Percentiles rank a stretch among this genome's conserved stretches.
phyloP scores from a whole-genome alignment of 306 rosid species.

The Pueraria montana region DNA sequence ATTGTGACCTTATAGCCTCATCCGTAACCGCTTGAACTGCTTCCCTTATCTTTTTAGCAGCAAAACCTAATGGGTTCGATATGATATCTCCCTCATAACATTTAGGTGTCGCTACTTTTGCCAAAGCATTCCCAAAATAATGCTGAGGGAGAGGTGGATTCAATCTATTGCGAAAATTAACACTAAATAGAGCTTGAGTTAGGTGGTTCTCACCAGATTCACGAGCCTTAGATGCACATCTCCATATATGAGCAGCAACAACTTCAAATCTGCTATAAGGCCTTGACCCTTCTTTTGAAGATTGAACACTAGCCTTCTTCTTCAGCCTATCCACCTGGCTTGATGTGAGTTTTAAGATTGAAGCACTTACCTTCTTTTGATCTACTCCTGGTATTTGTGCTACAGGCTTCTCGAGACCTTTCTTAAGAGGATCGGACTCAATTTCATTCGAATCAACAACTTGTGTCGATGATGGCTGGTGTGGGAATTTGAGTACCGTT shows the following conservation, averaged over 20 bases:
- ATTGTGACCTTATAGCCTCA: constrained; percentile 9
- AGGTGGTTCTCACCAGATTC: background rate
- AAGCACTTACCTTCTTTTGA: background rate
- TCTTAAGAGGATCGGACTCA: too few species aligned
- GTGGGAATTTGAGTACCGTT: background rate
- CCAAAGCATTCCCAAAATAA: constrained; percentile 34
- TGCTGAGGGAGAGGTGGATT: constrained; percentile 33
- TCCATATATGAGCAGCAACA: constrained; percentile 41
- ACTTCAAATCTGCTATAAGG: constrained; percentile 36
- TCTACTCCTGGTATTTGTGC: constrained; percentile 8
- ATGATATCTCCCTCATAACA: background rate
- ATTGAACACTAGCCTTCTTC: background rate
- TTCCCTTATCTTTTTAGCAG: constrained; percentile 10
- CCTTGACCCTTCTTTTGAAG: background rate
- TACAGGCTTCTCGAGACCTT: too few species aligned
- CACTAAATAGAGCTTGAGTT: background rate
- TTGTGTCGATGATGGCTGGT: too few species aligned
- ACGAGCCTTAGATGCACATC: constrained; percentile 18
- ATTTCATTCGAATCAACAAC: too few species aligned
- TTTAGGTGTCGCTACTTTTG: background rate
- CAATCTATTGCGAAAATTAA: background rate
- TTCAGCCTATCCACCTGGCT: constrained; percentile 34
- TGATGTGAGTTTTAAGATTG: background rate
- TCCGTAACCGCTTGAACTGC: background rate
- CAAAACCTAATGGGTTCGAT: background rate